Evolutionary conservation across 306 rosid species (phyloP).

Genomic region (Pterocarpus macrocarpus): DNA sequence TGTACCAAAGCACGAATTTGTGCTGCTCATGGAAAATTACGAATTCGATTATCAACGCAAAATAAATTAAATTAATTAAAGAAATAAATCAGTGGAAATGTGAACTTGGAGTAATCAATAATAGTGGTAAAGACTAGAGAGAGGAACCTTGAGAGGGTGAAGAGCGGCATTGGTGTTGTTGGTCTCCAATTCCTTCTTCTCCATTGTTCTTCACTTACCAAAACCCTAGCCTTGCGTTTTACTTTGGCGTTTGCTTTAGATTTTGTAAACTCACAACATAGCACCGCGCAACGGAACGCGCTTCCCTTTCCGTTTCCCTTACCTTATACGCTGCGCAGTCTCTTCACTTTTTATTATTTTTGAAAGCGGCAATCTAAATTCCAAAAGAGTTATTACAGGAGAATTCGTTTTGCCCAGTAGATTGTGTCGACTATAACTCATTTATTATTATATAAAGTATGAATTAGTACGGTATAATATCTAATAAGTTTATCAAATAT

Average conservation of each 20-base stretch:
- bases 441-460: no score
- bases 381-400: no score
- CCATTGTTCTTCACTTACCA: not conserved
- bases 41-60: constrained; percentile 5
- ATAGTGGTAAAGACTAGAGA: not conserved
- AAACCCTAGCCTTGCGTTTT: not conserved
- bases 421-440: no score
- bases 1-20: constrained; percentile 92
- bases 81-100: not conserved
- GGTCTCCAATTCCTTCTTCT: not conserved
- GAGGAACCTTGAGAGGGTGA: constrained; percentile 58
- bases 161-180: constrained; percentile 51
- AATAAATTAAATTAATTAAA: not conserved
- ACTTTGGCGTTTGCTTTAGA: not conserved
- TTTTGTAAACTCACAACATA: not conserved
- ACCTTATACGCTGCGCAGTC: no score
- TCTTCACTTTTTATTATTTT: no score
- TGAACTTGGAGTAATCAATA: not conserved
- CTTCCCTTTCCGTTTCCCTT: no score
- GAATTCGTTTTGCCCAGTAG: no score
- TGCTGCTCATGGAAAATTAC: constrained; percentile 56
- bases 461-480: no score
- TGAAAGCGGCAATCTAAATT: no score
- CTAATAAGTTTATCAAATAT: no score
- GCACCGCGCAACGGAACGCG: no score